Evolutionary conservation across 805 yeast species (phyloP), one percentile per base, ranked within the genome.

Genomic region (Saturnispora gosingensis): DNA sequence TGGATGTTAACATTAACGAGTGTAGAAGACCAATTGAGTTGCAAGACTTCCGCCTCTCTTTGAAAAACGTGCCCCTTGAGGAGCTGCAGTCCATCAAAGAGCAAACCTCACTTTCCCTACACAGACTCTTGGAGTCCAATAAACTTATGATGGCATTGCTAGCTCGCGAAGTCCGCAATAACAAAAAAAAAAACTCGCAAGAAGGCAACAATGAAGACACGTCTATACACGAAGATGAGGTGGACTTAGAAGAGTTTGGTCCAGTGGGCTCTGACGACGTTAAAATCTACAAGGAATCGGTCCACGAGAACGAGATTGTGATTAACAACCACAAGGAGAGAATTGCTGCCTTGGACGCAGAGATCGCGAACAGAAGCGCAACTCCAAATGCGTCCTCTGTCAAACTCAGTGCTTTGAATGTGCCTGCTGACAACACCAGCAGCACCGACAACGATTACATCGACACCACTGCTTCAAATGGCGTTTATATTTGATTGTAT

Each of bases 301-400:
- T 82, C 16, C 58, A 61, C 8, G 90, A 83, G 56, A 84, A 84
- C 61, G 65, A 69, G 11, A 60, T 62, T 3, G 85, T 82, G n/a
- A 67, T 82, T 22, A 58, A 62, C 2, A 81, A 77, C 59, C 83
- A 82, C 59, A 53, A 61, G 10, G 68, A 70, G 38, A 66, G 84
- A 53, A 60, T 81, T 3, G 67, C 64, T 3, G 71, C 72, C 0
- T 59, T 82, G 18, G 69, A 72, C 32, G 61, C 67, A 18, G 87
- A 83, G 59, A 65, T 81, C 24, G 55, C 59, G n/a, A 61, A 63
- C 49, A 67, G 87, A 51, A 77, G 68, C 38, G 46, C 55, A n/a
- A 48, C 48, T 10, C 42, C 45, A 10, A 20, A 34, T 18, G 28
- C 43, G 1, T 22, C 27, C 1, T 18, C 44, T 13, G 16, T 18